Base-by-base conservation (phyloP, 305 asterid genomes). In the Nicotiana rustica region DNA sequence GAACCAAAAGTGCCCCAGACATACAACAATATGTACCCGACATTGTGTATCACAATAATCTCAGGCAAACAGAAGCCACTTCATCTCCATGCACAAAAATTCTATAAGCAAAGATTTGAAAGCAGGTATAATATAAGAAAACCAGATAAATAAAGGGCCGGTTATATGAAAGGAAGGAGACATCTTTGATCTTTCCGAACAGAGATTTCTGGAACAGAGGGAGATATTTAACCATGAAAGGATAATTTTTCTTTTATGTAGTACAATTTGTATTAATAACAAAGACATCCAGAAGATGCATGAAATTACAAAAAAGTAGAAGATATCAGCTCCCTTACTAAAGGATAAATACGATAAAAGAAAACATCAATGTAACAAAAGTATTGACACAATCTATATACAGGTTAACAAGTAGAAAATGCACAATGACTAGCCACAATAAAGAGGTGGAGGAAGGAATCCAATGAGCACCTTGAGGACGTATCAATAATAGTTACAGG, bases 401-500 rank as follows among this genome's bases (percentile, higher is more conserved):
- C 41, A 49, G 52, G 41, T 73, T 73, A 49, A 25, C 79, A 49
- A 49, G 64, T 49, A 73, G 29, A 7, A 73, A 12, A 21, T 13
- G 19, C 25, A 25, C 79, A 31, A 25, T 82, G 13, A 38, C 14
- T 49, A 73, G 21, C 62, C 41, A 65, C 61, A 61, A 65, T 61
- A 62, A 41, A 19, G 2, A 31, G 10, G 21, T 31, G 29, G 38
- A 49, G 41, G 55, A n/a, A 81, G 71, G 10, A 77, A 38, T 59
- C 5, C 19, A 36, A 3, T 44, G 77, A 78, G n/a, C 76, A 93
- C 99, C 98, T 96, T 33, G 98, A 92, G 0, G 99, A 92, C 49
- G 99, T 95, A 86, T 97, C 99, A 29, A 97, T 88, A 85, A 97
- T 88, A 85, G 96, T 97, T 83, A 93, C 92, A 0, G 99, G 98